These are phyloP conservation scores for Astragalus membranaceus DNA, from an alignment of 306 rosid genomes.

Conservation along the genomic window DNA sequence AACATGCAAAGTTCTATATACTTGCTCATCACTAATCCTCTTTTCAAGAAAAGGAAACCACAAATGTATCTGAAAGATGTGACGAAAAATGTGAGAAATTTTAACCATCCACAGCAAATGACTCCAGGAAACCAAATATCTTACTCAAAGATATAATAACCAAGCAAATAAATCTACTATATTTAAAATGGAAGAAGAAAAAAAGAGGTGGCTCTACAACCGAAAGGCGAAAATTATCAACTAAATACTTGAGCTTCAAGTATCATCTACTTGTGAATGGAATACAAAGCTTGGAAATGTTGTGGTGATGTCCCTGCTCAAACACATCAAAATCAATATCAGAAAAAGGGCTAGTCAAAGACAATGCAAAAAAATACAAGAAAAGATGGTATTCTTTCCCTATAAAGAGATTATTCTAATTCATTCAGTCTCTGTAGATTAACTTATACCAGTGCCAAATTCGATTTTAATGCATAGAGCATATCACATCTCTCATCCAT, in stretches of 20 bases:
- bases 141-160: constrained; percentile 6
- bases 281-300: constrained; percentile 93
- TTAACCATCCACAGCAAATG: constrained; percentile 7
- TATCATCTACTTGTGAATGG: constrained; percentile 89
- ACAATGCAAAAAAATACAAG: neutral
- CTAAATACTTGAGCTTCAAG: constrained; percentile 31
- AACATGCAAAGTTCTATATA: neutral
- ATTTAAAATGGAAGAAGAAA: neutral
- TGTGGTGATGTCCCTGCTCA: constrained; percentile 89
- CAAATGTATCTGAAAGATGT: neutral
- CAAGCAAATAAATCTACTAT: constrained; percentile 14
- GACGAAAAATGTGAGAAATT: constrained; percentile 3
- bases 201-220: constrained; percentile 5
- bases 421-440: too few species aligned
- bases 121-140: constrained; percentile 32
- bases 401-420: too few species aligned
- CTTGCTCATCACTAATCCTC: neutral
- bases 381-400: too few species aligned
- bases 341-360: neutral
- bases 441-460: too few species aligned
- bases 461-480: too few species aligned
- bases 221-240: constrained; percentile 14
- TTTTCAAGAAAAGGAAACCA: neutral
- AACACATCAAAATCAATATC: neutral
- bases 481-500: too few species aligned